Base-by-base conservation (phyloP, 805 yeast species). In the Suhomyces sp. region DNA sequence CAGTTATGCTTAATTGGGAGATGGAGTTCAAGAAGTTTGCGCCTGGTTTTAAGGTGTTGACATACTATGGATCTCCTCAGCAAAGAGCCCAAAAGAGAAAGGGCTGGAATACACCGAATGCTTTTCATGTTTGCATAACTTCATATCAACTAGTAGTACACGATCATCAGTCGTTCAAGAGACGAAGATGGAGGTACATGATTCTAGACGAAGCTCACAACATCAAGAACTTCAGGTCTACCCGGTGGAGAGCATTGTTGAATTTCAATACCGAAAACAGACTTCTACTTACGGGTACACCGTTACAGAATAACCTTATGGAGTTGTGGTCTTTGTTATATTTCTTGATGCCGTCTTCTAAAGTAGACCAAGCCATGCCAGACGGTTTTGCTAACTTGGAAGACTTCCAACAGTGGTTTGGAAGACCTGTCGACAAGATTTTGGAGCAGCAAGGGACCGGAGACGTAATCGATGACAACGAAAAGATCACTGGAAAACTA, bases 21-120 rank as follows among this genome's bases (percentile, higher is more conserved):
- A 93, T 96, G 97, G 99, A 94, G 65, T 92, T 94, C 72, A 94
- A 96, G 64, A 83, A 96, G 62, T 94, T 94, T 76, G 97, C 97
- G 0, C 99, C 99, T 0, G 99, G 99, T 0, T 88, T 94, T 68
- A 93, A 96, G 68, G 94, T 94, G 2, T 66, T 94, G 67, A 94
- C 98, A 0, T 94, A 94, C 68, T 94, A 93, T 63, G 99, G 99
- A 0, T 86, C 96, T 13, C 99, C 98, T 0, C 96, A 90, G 62
- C 98, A 94, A 67, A 85, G 99, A 65, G 92, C 92, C 47, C 94
- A 90, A 58, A 94, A 94, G 66, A 84, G 99, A 62, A 87, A 87
- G 58, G 99, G 99, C 2, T 94, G 99, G 99, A 93, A 93, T 64
- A 91, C 90, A 51, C 96, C 91, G 0, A 96, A 93, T 65, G 83